Evolutionary conservation across 176 grass and related monocot species (phyloP).

Genomic region (Triticum turgidum): DNA sequence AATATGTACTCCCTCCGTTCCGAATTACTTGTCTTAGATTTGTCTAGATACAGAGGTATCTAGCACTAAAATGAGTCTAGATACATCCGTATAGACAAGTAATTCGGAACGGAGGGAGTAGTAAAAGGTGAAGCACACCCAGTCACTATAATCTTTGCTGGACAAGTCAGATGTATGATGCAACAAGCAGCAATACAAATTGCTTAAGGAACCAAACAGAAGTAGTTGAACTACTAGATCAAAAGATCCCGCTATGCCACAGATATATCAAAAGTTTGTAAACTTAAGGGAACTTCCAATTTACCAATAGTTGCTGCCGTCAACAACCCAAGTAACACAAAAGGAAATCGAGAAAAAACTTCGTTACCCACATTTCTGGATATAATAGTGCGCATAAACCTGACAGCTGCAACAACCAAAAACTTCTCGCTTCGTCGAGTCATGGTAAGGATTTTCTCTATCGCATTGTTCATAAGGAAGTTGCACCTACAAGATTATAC

Average conservation of each 20-base stretch:
- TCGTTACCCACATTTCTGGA: constrained; percentile 75
- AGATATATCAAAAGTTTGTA: neutral
- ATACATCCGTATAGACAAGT: no score
- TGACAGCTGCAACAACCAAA: constrained; percentile 87
- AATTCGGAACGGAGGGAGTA: neutral
- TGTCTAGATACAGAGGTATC: no score
- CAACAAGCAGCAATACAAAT: neutral
- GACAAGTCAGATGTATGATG: neutral
- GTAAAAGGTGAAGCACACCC: neutral
- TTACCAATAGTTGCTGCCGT: constrained; percentile 8
- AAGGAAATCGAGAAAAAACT: neutral
- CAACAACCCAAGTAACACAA: neutral
- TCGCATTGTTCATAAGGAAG: constrained; percentile 92
- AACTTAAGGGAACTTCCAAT: constrained; percentile 9
- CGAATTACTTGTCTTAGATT: no score
- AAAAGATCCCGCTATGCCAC: neutral
- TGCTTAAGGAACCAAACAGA: neutral
- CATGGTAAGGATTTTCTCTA: constrained; percentile 89
- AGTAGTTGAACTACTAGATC: neutral
- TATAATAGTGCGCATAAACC: constrained; percentile 97
- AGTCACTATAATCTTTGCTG: neutral
- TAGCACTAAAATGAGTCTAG: no score
- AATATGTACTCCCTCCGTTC: neutral
- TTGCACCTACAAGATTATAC: constrained; percentile 69
- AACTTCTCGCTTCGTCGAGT: constrained; percentile 81